These are phyloP conservation scores for Coemansia aciculifera DNA, from an alignment of 192 early-diverging fungal species.

Conservation along the genomic window DNA sequence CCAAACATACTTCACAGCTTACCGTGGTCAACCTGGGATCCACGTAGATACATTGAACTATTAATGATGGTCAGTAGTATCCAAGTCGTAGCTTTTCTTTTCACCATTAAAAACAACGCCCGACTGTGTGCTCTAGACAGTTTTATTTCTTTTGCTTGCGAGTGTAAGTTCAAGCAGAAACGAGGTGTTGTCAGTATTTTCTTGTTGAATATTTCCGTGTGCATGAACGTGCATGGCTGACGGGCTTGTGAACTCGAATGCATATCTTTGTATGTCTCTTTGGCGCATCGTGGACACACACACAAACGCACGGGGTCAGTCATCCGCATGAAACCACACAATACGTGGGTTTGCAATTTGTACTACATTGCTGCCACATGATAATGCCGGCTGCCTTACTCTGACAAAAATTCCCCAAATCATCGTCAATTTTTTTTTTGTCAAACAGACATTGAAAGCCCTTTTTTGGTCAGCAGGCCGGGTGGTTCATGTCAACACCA, in stretches of 20 bases:
- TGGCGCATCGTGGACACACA: not conserved
- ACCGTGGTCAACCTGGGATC: not conserved
- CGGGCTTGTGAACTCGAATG: not conserved
- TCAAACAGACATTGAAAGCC: not conserved
- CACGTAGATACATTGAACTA: not conserved
- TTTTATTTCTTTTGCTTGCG: not conserved
- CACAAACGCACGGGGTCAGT: slow-evolving; percentile 6
- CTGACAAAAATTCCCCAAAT: not conserved
- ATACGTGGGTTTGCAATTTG: not conserved
- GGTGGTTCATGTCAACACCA: not conserved
- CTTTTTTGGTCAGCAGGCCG: not conserved
- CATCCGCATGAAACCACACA: not conserved
- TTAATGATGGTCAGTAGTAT: not conserved
- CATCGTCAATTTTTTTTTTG: not conserved
- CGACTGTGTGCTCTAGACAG: too few relatives aligned
- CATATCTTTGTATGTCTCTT: not conserved
- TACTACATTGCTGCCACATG: not conserved
- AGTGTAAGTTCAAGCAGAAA: not conserved
- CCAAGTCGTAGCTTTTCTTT: not conserved
- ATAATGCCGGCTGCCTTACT: not conserved
- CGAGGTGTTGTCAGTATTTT: not conserved
- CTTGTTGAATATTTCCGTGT: slow-evolving; percentile 4
- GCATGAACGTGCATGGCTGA: slow-evolving; percentile 1
- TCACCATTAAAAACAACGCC: not conserved
- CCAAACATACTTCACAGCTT: not conserved